These are phyloP conservation scores for Didymella lethalis DNA, from an alignment of 2,329 filamentous ascomycete species.

Conservation along the genomic window DNA sequence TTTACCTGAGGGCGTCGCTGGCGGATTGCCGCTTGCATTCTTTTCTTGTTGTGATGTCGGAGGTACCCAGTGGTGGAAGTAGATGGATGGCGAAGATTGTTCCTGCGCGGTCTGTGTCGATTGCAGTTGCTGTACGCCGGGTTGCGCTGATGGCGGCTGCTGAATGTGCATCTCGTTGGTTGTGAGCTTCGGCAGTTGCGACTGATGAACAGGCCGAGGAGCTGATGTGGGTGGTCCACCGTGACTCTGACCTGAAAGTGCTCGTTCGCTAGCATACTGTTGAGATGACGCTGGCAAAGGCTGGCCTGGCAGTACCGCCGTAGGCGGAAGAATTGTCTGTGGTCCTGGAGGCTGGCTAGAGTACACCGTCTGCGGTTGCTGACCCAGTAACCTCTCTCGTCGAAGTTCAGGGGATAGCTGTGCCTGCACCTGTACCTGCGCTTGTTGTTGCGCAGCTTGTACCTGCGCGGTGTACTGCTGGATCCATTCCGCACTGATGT, in stretches of 20 bases:
- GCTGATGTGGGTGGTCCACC: constrained; percentile 51
- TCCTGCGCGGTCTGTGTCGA: constrained; percentile 61
- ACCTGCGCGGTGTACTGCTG: constrained; percentile 59
- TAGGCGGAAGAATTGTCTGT: constrained; percentile 44
- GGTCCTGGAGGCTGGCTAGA: constrained; percentile 41
- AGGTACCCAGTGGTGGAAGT: constrained; percentile 93
- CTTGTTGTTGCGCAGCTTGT: constrained; percentile 55
- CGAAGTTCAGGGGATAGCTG: constrained; percentile 53
- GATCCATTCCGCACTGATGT: constrained; percentile 59
- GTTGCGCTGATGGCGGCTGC: constrained; percentile 54
- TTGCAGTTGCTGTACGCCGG: constrained; percentile 53
- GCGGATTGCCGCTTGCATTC: constrained; percentile 67
- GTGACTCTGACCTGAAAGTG: constrained; percentile 38
- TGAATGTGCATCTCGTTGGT: constrained; percentile 62
- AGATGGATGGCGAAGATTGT: constrained; percentile 76
- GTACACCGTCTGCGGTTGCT: constrained; percentile 44
- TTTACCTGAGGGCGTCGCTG: constrained; percentile 75
- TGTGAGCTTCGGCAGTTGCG: constrained; percentile 59
- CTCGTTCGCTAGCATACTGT: constrained; percentile 47
- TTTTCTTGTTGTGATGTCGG: constrained; percentile 69
- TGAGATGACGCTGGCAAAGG: constrained; percentile 47
- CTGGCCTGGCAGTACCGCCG: constrained; percentile 50
- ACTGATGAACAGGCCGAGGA: constrained; percentile 56
- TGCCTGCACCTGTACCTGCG: constrained; percentile 52
- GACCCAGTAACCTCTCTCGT: constrained; percentile 55